A percentile compares a stretch with the other conserved stretches of the same genome.
Conservation (phyloP, 2,329 filamentous ascomycete genomes). For the Mycocentrospora acerina region DNA sequence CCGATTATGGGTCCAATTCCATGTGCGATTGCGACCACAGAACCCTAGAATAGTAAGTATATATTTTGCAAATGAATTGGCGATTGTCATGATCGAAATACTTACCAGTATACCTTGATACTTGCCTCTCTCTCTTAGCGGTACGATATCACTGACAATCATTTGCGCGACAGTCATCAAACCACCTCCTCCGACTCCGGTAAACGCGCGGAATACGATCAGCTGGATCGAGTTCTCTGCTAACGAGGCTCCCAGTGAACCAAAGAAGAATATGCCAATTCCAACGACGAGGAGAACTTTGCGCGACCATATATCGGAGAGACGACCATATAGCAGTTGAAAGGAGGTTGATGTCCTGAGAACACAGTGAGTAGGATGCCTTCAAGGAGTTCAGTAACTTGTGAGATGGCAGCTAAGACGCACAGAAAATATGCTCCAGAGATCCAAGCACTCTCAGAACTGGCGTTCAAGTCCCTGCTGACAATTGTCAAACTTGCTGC, state of each 20-base stretch:
- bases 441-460: slow-evolving; percentile 57
- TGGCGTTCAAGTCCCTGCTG: slow-evolving; percentile 37
- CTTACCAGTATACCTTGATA: slow-evolving; percentile 38
- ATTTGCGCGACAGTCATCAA: slow-evolving; percentile 49
- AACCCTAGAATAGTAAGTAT: slow-evolving; percentile 32
- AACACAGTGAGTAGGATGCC: no score
- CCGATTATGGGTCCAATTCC: slow-evolving; percentile 31
- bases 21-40: slow-evolving; percentile 28
- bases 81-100: no score
- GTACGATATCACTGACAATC: slow-evolving; percentile 42
- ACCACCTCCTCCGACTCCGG: slow-evolving; percentile 66
- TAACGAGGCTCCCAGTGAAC: slow-evolving; percentile 58
- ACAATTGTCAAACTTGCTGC: slow-evolving; percentile 23
- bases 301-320: slow-evolving; percentile 62
- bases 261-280: slow-evolving; percentile 52
- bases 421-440: slow-evolving; percentile 57
- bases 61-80: no score
- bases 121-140: slow-evolving; percentile 41
- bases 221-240: slow-evolving; percentile 55
- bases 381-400: no score
- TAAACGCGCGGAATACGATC: slow-evolving; percentile 60
- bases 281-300: slow-evolving; percentile 49
- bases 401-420: no score
- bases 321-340: slow-evolving; percentile 63
- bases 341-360: slow-evolving; percentile 64